Percentiles rank a stretch among this genome's conserved stretches.
Conservation (phyloP, 768 basidiomycete species). For the Lactarius sp. region DNA sequence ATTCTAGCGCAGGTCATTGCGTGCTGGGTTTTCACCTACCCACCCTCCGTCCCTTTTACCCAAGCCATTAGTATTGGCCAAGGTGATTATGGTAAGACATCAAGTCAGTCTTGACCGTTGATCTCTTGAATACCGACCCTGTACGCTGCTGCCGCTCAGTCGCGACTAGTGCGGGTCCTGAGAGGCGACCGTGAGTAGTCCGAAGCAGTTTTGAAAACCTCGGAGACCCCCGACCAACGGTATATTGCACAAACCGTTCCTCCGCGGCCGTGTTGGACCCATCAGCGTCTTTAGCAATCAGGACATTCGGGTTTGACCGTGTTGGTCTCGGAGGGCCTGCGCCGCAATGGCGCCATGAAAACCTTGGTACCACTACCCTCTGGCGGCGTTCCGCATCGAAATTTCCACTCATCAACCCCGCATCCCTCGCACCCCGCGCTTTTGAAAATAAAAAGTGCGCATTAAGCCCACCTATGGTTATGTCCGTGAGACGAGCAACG, state of each 20-base stretch:
- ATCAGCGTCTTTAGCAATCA: neutral
- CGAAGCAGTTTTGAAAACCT: neutral
- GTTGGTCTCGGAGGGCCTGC: conserved; percentile 1
- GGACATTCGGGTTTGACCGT: neutral
- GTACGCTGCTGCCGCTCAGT: conserved; percentile 4
- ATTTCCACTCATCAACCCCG: neutral
- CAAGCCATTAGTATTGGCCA: neutral
- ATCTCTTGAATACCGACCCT: neutral
- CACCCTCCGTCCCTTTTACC: neutral
- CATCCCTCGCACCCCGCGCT: neutral
- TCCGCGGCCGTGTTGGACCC: conserved; percentile 8
- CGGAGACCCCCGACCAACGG: neutral
- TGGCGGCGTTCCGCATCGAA: neutral
- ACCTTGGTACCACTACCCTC: neutral
- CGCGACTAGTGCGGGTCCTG: conserved; percentile 6
- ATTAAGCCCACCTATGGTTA: neutral
- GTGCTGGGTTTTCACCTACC: conserved; percentile 3
- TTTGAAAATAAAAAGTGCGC: neutral
- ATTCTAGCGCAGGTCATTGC: conserved; percentile 6
- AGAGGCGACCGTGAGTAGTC: conserved; percentile 14
- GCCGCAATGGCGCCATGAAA: neutral
- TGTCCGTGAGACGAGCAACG: neutral
- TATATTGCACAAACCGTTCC: conserved; percentile 8
- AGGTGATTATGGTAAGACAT: conserved; percentile 1
- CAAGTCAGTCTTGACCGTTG: neutral